A percentile compares a stretch with the other conserved stretches of the same genome.
Conservation (phyloP, 495 filamentous ascomycete genomes). For the Letharia lupina region DNA sequence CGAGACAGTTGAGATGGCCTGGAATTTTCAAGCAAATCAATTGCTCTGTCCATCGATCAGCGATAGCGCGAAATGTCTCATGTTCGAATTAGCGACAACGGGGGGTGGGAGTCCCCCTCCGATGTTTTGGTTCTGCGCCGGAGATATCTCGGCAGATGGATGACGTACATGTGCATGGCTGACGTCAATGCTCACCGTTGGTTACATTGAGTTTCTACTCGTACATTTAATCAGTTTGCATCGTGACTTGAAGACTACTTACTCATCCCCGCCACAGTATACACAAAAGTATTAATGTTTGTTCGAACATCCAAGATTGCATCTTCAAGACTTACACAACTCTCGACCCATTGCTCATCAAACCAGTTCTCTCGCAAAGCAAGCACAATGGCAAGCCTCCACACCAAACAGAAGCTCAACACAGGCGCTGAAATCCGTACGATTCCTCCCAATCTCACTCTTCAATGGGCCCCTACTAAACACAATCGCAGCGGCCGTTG, state of each 20-base stretch:
- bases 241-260: too few species aligned
- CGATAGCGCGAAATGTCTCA: background rate
- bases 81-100: background rate
- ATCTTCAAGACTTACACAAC: constrained; percentile 18
- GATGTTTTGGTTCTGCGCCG: background rate
- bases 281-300: background rate
- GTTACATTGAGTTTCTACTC: background rate
- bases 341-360: constrained; percentile 15
- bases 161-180: constrained; percentile 3
- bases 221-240: too few species aligned
- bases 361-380: constrained; percentile 15
- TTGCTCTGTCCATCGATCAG: background rate
- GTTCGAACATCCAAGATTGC: constrained; percentile 12
- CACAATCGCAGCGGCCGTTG: constrained; percentile 19
- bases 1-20: background rate
- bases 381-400: constrained; percentile 25
- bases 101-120: too few species aligned
- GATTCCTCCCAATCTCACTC: background rate
- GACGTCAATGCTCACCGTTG: background rate
- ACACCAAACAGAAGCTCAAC: constrained; percentile 40
- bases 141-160: background rate
- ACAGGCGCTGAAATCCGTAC: constrained; percentile 42
- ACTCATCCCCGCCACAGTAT: background rate
- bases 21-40: too few species aligned
- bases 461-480: background rate